Conservation (phyloP, 1,284 basidiomycete genomes). For the Bjerkandera adusta region DNA sequence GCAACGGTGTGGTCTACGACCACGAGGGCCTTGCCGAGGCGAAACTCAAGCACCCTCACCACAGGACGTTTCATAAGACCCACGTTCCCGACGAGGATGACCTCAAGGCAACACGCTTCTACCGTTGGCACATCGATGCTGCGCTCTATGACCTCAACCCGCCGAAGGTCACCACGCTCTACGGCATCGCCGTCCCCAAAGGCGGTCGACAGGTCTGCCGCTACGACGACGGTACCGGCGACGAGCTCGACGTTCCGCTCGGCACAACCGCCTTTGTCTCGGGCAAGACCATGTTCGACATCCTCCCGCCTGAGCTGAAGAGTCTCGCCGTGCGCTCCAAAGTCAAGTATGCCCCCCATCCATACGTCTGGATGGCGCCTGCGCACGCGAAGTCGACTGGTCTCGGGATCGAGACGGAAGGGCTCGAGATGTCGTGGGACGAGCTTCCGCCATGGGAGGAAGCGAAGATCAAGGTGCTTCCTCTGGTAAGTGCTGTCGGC, state of each 20-base stretch:
- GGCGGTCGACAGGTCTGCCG: conserved; percentile 68
- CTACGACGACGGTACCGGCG: conserved; percentile 89
- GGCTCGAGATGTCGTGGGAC: conserved; percentile 59
- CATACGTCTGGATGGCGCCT: conserved; percentile 85
- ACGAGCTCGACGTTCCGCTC: conserved; percentile 79
- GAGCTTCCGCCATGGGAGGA: conserved; percentile 78
- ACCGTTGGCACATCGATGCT: conserved; percentile 94
- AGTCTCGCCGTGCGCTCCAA: conserved; percentile 78
- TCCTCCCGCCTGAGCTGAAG: conserved; percentile 73
- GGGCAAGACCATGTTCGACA: conserved; percentile 84
- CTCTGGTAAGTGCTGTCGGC: conserved; percentile 48
- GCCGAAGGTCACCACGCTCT: conserved; percentile 89
- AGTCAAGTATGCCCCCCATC: conserved; percentile 74
- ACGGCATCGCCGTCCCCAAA: conserved; percentile 73
- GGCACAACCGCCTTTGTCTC: conserved; percentile 86
- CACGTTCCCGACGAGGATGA: conserved; percentile 78
- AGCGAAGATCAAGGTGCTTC: conserved; percentile 65
- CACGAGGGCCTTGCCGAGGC: conserved; percentile 78
- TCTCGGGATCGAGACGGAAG: conserved; percentile 77
- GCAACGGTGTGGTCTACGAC: conserved; percentile 71
- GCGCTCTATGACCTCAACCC: conserved; percentile 85
- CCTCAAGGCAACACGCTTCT: conserved; percentile 76
- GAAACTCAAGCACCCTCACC: conserved; percentile 77
- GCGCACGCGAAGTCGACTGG: conserved; percentile 72
- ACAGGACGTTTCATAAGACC: conserved; percentile 89